Conservation (phyloP, 139 green algal genomes). For the Chlamydomonas sp. region DNA sequence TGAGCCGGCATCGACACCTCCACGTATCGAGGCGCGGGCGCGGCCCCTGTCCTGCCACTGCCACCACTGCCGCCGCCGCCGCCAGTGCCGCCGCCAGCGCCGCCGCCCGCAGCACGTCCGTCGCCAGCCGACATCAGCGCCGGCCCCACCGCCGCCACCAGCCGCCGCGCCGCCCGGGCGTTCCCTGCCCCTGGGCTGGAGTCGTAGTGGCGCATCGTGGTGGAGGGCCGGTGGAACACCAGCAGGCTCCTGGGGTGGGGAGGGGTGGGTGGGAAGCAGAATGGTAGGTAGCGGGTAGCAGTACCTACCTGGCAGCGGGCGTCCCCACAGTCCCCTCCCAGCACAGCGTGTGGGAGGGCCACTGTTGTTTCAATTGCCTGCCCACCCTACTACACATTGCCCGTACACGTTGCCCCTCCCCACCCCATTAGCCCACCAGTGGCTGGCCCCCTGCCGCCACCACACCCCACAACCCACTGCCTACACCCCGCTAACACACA, state of each 20-base stretch:
- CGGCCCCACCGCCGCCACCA: constrained; percentile 2
- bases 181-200: constrained; percentile 28
- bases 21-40: constrained; percentile 6
- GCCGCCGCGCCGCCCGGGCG: neutral
- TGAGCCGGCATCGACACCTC: constrained; percentile 59
- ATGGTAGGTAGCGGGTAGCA: neutral
- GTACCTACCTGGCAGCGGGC: neutral
- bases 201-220: constrained; percentile 70
- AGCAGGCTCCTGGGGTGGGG: constrained; percentile 55
- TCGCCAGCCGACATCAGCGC: neutral
- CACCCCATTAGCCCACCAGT: no score
- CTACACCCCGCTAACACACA: no score
- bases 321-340: no score
- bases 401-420: no score
- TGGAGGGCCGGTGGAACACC: constrained; percentile 39
- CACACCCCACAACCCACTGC: no score
- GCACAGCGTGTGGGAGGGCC: no score
- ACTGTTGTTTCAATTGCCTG: no score
- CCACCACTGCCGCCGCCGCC: neutral
- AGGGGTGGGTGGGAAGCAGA: constrained; percentile 43
- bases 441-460: no score
- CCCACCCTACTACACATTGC: no score
- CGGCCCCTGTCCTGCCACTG: no score
- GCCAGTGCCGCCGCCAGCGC: neutral
- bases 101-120: neutral